Conservation (phyloP, 495 filamentous ascomycete genomes). For the Xylaria cubensis region DNA sequence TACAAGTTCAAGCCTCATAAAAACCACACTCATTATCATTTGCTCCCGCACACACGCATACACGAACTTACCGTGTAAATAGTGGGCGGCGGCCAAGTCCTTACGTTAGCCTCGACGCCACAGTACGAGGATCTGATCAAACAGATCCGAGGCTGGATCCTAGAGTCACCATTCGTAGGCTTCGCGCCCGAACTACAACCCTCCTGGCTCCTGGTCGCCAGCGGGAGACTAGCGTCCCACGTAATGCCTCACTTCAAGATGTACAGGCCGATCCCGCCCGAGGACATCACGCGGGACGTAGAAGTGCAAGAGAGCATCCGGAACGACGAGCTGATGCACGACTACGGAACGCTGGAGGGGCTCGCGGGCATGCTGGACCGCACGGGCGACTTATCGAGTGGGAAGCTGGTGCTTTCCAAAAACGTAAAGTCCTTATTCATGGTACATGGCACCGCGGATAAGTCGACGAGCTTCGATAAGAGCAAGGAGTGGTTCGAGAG, state of each 20-base stretch:
- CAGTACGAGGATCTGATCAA: conserved; percentile 50
- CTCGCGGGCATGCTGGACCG: conserved; percentile 78
- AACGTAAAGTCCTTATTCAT: conserved; percentile 61
- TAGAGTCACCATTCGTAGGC: conserved; percentile 73
- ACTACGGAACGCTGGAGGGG: conserved; percentile 80
- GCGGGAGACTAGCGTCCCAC: conserved; percentile 68
- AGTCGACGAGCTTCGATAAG: conserved; percentile 65
- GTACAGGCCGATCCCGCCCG: conserved; percentile 61
- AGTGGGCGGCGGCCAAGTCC: conserved; percentile 74
- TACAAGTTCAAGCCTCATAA: neutral
- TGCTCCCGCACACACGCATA: neutral
- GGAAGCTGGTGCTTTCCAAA: conserved; percentile 44
- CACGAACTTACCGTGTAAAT: conserved; percentile 30
- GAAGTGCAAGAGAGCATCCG: conserved; percentile 59
- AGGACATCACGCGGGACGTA: conserved; percentile 68
- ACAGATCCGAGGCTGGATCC: conserved; percentile 68
- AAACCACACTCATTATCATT: neutral
- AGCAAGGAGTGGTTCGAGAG: conserved; percentile 66
- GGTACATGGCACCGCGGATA: conserved; percentile 72
- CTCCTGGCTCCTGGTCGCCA: conserved; percentile 57
- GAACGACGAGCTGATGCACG: conserved; percentile 73
- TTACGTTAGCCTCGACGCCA: conserved; percentile 55
- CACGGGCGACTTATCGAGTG: conserved; percentile 56
- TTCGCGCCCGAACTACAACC: conserved; percentile 70
- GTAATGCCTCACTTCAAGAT: conserved; percentile 68